A percentile compares a stretch with the other conserved stretches of the same genome.
These are phyloP conservation scores for Trametes maxima DNA, from an alignment of 768 basidiomycete species.

Conservation along the genomic window DNA sequence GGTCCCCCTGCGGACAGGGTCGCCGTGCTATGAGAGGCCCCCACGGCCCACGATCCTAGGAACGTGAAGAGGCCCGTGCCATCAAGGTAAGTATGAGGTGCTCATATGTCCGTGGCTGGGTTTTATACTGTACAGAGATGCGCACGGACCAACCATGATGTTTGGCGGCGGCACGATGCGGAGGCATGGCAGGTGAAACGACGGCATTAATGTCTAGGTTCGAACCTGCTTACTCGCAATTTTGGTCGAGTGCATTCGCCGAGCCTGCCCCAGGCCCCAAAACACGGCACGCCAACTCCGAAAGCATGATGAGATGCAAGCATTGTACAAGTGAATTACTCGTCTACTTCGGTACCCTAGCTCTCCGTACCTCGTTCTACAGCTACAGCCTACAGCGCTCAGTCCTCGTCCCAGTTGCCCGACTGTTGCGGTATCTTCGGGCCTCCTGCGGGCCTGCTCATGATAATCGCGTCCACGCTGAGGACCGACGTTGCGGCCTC, in stretches of 20 bases:
- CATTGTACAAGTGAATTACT: constrained; percentile 24
- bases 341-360: constrained; percentile 21
- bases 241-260: too few relatives aligned
- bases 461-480: constrained; percentile 96
- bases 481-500: constrained; percentile 91
- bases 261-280: too few relatives aligned
- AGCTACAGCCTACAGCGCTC: constrained; percentile 2
- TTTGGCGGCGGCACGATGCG: background rate
- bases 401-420: constrained; percentile 86
- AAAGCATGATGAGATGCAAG: background rate
- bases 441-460: constrained; percentile 91
- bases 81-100: constrained; percentile 40
- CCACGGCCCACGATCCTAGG: constrained; percentile 40
- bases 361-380: background rate
- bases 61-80: constrained; percentile 39
- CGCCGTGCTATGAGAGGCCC: constrained; percentile 53
- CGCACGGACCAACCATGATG: constrained; percentile 24
- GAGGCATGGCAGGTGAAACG: too few relatives aligned
- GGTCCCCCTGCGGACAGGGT: constrained; percentile 53
- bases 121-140: constrained; percentile 9
- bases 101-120: background rate
- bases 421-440: constrained; percentile 87
- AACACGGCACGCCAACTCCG: too few relatives aligned
- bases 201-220: too few relatives aligned
- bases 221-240: background rate